Evolutionary conservation across 805 yeast species (phyloP).

Genomic region (Cyberlindnera mrakii): DNA sequence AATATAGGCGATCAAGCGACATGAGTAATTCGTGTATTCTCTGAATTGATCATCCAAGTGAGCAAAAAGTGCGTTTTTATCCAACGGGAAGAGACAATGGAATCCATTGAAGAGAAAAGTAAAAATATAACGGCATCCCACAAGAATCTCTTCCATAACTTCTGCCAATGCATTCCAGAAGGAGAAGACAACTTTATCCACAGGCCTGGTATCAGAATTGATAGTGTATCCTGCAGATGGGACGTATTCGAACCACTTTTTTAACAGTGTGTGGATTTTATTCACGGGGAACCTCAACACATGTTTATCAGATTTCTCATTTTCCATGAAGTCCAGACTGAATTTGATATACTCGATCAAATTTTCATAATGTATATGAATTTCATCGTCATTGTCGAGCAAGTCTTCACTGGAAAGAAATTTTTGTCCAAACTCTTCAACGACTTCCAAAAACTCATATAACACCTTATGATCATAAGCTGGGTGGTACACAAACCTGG

Average conservation of each 20-base stretch:
- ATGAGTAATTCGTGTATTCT: slow-evolving; percentile 13
- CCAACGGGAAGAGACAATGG: slow-evolving; percentile 9
- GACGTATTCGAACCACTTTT: slow-evolving; percentile 11
- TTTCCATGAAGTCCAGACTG: slow-evolving; percentile 5
- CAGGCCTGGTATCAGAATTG: slow-evolving; percentile 5
- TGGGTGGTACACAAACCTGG: slow-evolving; percentile 16
- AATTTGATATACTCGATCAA: slow-evolving; percentile 7
- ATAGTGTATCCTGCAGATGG: slow-evolving; percentile 16
- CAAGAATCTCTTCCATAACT: slow-evolving; percentile 13
- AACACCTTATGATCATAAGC: slow-evolving; percentile 14
- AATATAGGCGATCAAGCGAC: slow-evolving; percentile 18
- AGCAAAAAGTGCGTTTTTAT: slow-evolving; percentile 3
- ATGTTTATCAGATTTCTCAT: slow-evolving; percentile 6
- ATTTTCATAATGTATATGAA: slow-evolving; percentile 3
- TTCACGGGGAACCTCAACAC: slow-evolving; percentile 16
- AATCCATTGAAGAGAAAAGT: slow-evolving; percentile 19
- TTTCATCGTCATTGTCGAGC: slow-evolving; percentile 4
- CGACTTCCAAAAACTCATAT: slow-evolving; percentile 14
- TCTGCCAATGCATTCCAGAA: slow-evolving; percentile 14
- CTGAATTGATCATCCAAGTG: slow-evolving; percentile 7
- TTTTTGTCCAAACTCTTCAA: slow-evolving; percentile 13
- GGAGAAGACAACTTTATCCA: slow-evolving; percentile 13
- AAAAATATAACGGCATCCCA: slow-evolving; percentile 16
- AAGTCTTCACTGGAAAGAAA: slow-evolving; percentile 7
- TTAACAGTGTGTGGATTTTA: slow-evolving; percentile 8